Evolutionary conservation across 2,329 filamentous ascomycete species (phyloP).

Genomic region (Ophiognomonia clavigignenti-juglandacearum): DNA sequence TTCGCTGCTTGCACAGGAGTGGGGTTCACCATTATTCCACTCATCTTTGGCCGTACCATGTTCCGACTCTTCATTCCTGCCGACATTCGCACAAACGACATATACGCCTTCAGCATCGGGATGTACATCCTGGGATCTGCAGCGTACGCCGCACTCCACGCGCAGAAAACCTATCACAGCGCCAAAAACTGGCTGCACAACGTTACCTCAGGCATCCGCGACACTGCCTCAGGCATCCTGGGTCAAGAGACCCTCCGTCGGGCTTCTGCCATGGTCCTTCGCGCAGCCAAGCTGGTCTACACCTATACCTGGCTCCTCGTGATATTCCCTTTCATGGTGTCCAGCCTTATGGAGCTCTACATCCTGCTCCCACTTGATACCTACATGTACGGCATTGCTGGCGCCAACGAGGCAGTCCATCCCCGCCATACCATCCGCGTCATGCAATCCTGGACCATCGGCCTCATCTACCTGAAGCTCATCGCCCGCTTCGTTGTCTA

Average conservation of each 20-base stretch:
- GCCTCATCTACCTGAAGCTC: conserved; percentile 84
- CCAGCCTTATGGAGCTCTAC: conserved; percentile 81
- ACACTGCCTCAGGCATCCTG: conserved; percentile 21
- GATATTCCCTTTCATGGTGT: conserved; percentile 76
- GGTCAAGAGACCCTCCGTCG: conserved; percentile 27
- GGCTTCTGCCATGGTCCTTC: conserved; percentile 24
- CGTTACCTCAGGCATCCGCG: conserved; percentile 19
- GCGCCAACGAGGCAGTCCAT: conserved; percentile 24
- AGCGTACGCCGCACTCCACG: conserved; percentile 56
- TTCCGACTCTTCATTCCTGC: conserved; percentile 69
- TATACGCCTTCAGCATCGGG: conserved; percentile 92
- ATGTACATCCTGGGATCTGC: conserved; percentile 72
- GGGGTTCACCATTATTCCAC: conserved; percentile 76
- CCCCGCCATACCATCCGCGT: conserved; percentile 71
- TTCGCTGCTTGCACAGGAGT: conserved; percentile 89
- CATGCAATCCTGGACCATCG: conserved; percentile 91
- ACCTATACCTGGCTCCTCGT: conserved; percentile 69
- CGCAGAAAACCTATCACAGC: conserved; percentile 32
- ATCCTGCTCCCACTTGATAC: conserved; percentile 82
- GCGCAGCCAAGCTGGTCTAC: conserved; percentile 56
- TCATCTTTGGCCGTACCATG: conserved; percentile 77
- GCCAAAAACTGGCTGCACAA: conserved; percentile 26
- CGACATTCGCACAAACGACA: conserved; percentile 78
- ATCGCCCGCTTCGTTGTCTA: conserved; percentile 63
- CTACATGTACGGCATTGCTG: conserved; percentile 49